Evolutionary conservation across 106 monocot genomes (phyloP).

Genomic region (Phalaenopsis aphrodite): DNA sequence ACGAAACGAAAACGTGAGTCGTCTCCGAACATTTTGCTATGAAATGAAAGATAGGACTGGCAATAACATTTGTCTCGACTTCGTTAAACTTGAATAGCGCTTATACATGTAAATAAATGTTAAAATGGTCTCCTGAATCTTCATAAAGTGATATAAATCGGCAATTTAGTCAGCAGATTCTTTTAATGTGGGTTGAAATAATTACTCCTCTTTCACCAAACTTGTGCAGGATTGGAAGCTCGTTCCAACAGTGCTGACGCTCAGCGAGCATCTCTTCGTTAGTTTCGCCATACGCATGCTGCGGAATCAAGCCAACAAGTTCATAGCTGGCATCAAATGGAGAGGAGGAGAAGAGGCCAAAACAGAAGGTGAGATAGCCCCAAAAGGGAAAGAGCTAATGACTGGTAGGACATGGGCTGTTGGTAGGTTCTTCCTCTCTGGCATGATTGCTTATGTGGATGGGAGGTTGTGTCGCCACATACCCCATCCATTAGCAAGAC

Average conservation of each 20-base stretch:
- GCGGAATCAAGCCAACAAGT: conserved; percentile 40
- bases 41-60: too few species aligned
- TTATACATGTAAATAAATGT: too few species aligned
- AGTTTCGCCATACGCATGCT: conserved; percentile 60
- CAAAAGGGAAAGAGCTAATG: conserved; percentile 9
- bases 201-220: background rate
- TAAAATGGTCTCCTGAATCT: too few species aligned
- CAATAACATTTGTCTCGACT: too few species aligned
- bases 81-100: too few species aligned
- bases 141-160: too few species aligned
- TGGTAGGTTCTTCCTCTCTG: conserved; percentile 65
- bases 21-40: background rate
- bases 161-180: too few species aligned
- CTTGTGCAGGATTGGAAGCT: conserved; percentile 78
- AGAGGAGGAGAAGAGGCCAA: conserved; percentile 4
- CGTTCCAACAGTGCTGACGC: conserved; percentile 67
- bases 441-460: conserved; percentile 72
- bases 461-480: conserved; percentile 81
- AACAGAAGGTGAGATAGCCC: conserved; percentile 3
- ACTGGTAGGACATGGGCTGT: conserved; percentile 43
- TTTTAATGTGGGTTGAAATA: background rate
- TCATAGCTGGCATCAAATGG: conserved; percentile 23
- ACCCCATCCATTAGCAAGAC: conserved; percentile 66
- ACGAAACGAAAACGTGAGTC: conserved; percentile 61
- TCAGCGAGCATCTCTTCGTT: conserved; percentile 84